Percentiles rank a stretch among this genome's conserved stretches.
Evolutionary conservation across 2,329 filamentous ascomycete genomes (phyloP).

Genomic region (Apiospora sp.): DNA sequence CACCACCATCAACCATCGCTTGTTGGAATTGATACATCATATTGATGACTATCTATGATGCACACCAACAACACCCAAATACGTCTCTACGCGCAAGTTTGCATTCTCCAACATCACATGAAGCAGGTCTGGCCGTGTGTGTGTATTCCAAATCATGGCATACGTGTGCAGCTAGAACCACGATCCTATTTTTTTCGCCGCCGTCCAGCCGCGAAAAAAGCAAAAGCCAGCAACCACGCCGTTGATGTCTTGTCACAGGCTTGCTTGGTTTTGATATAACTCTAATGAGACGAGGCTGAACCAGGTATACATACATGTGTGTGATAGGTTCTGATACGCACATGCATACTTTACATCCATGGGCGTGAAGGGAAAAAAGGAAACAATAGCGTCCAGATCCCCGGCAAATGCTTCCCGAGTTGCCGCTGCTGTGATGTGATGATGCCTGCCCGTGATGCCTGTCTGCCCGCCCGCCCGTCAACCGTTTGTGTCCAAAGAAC

Average conservation of each 20-base stretch:
- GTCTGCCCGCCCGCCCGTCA: too few species aligned
- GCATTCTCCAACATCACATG: not conserved
- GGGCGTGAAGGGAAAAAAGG: not conserved
- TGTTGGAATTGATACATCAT: conserved; percentile 8
- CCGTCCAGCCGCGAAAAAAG: not conserved
- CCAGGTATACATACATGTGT: not conserved
- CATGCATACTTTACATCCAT: not conserved
- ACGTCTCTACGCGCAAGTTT: not conserved
- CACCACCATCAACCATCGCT: not conserved
- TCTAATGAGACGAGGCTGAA: not conserved
- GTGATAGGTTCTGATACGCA: not conserved
- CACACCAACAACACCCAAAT: not conserved
- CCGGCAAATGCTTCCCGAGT: not conserved
- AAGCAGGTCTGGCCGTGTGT: not conserved
- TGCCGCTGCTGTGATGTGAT: not conserved
- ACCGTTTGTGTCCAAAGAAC: too few species aligned
- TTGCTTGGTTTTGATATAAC: not conserved
- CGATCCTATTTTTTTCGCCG: not conserved
- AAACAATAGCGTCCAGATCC: not conserved
- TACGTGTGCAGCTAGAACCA: too few species aligned
- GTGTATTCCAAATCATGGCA: not conserved
- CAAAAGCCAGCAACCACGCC: not conserved
- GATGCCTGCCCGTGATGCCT: too few species aligned
- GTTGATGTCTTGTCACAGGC: not conserved
- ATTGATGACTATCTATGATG: not conserved